These are phyloP conservation scores for Zelonia costaricensis DNA, from an alignment of 208 protist species.

Conservation along the genomic window DNA sequence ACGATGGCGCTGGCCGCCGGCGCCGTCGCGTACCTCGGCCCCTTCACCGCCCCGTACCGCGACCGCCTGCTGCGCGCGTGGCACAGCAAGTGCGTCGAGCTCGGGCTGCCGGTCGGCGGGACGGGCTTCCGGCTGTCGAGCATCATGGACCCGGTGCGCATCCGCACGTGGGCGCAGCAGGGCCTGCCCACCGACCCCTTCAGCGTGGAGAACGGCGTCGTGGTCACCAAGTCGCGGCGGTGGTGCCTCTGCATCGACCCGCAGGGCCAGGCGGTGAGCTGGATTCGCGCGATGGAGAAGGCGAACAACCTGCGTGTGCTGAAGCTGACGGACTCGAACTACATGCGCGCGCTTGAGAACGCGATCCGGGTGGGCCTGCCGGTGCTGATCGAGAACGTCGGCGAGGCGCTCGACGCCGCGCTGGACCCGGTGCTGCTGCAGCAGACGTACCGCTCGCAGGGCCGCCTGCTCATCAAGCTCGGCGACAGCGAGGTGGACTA, in stretches of 20 bases:
- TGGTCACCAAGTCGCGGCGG: conserved; percentile 86
- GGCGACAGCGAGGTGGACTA: conserved; percentile 96
- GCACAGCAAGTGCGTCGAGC: conserved; percentile 61
- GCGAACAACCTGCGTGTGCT: conserved; percentile 92
- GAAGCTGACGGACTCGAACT: conserved; percentile 92
- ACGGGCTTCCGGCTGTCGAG: conserved; percentile 79
- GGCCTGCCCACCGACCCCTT: conserved; percentile 95
- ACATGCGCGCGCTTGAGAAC: conserved; percentile 94
- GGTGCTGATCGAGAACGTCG: conserved; percentile 96
- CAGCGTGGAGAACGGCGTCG: conserved; percentile 93
- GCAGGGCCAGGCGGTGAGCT: conserved; percentile 95
- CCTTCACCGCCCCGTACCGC: conserved; percentile 90
- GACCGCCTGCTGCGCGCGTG: conserved; percentile 73
- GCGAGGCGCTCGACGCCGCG: conserved; percentile 96
- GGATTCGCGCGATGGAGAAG: conserved; percentile 94
- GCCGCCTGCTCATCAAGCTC: conserved; percentile 90
- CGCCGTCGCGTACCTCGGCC: conserved; percentile 92
- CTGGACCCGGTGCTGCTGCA: conserved; percentile 95
- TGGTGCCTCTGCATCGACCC: conserved; percentile 96
- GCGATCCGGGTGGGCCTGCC: conserved; percentile 95
- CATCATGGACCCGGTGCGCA: conserved; percentile 91
- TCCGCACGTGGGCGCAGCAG: conserved; percentile 94
- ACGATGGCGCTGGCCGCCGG: conserved; percentile 87
- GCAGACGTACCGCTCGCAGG: conserved; percentile 93
- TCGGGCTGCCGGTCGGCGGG: conserved; percentile 69